A percentile compares a stretch with the other conserved stretches of the same genome.
Conservation (phyloP, 2,329 filamentous ascomycete species). For the Ascochyta viciae-villosae region DNA sequence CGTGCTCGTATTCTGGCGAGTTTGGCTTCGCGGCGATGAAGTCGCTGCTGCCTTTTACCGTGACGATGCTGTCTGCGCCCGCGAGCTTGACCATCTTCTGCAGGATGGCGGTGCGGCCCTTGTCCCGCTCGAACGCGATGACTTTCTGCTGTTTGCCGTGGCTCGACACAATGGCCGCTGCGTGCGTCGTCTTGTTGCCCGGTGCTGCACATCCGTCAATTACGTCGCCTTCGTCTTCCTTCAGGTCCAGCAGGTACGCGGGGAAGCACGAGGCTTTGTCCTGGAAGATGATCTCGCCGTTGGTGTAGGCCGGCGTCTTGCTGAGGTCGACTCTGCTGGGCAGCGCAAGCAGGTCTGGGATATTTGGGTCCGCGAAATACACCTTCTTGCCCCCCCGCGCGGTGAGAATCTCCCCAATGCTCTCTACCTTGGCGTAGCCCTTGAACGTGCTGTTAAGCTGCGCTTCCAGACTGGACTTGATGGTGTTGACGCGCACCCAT, state of each 20-base stretch:
- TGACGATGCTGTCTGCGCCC: conserved; percentile 71
- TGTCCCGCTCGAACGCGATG: conserved; percentile 81
- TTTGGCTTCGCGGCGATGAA: conserved; percentile 78
- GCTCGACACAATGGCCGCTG: conserved; percentile 74
- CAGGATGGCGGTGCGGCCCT: conserved; percentile 73
- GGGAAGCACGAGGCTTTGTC: conserved; percentile 98
- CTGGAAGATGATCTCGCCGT: conserved; percentile 85
- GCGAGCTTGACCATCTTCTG: conserved; percentile 84
- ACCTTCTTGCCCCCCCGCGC: conserved; percentile 54
- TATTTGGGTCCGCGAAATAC: conserved; percentile 77
- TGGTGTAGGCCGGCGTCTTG: conserved; percentile 74
- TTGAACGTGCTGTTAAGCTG: conserved; percentile 80
- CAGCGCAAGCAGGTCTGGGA: conserved; percentile 84
- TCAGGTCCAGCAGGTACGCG: conserved; percentile 80
- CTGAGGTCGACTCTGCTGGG: conserved; percentile 75
- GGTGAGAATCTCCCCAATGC: conserved; percentile 64
- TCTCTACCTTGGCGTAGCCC: conserved; percentile 63
- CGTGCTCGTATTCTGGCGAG: conserved; percentile 67
- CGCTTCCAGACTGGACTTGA: conserved; percentile 73
- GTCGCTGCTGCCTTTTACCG: conserved; percentile 76
- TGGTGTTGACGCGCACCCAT: conserved; percentile 87
- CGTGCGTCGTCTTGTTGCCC: conserved; percentile 96
- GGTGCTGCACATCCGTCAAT: conserved; percentile 95
- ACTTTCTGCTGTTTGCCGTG: conserved; percentile 59
- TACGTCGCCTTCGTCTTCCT: conserved; percentile 72